Conservation (phyloP, 306 rosid genomes). For the Prunus salicina region DNA sequence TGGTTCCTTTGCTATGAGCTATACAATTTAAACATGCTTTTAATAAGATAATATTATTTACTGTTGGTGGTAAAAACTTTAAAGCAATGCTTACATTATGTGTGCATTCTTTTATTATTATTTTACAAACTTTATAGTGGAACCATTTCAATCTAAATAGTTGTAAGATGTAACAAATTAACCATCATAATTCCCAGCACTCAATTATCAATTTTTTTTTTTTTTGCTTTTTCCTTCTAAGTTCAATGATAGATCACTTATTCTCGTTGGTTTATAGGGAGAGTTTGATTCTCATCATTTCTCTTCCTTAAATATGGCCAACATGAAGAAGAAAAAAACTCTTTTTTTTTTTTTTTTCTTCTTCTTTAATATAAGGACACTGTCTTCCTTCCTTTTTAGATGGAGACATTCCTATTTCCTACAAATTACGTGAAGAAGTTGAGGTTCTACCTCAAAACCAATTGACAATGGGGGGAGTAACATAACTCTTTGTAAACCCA, state of each 20-base stretch:
- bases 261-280: no score
- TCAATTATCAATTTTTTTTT: background rate
- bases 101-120: background rate
- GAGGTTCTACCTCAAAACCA: no score
- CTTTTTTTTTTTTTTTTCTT: no score
- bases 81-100: slow-evolving; percentile 28
- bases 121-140: slow-evolving; percentile 4
- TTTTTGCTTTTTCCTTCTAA: background rate
- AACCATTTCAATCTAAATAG: slow-evolving; percentile 6
- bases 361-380: no score
- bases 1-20: background rate
- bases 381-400: no score
- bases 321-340: no score
- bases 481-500: no score
- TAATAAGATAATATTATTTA: background rate
- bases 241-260: no score
- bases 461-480: no score
- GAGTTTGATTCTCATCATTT: background rate
- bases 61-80: slow-evolving; percentile 15
- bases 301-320: background rate
- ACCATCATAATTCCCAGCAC: background rate
- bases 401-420: no score
- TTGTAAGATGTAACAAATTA: slow-evolving; percentile 6
- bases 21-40: background rate
- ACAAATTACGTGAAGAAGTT: no score